A percentile compares a stretch with the other conserved stretches of the same genome.
These are phyloP conservation scores for Aspergillus cavernicola DNA, from an alignment of 495 filamentous ascomycete species.

Conservation along the genomic window DNA sequence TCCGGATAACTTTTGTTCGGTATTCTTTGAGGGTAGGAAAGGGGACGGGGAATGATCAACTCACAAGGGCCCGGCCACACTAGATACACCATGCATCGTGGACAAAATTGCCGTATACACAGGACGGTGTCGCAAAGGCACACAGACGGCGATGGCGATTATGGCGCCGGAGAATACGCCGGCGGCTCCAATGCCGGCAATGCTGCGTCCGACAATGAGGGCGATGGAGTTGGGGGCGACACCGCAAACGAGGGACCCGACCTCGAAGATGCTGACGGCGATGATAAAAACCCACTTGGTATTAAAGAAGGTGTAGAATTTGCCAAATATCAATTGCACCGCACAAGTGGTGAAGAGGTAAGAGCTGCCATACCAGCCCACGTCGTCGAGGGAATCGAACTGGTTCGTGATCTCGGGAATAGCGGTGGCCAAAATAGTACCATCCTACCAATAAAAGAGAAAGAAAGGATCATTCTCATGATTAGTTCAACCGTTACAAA, in stretches of 20 bases:
- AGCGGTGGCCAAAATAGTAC: background rate
- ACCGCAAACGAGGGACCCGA: conserved; percentile 68
- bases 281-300: conserved; percentile 36
- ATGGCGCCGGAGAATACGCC: no score
- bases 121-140: no score
- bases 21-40: no score
- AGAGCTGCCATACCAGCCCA: conserved; percentile 49
- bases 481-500: no score
- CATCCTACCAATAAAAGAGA: no score
- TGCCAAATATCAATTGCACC: conserved; percentile 44
- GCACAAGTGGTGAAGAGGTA: conserved; percentile 42
- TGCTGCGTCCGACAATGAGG: conserved; percentile 72
- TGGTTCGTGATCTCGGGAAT: conserved; percentile 24
- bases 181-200: conserved; percentile 50
- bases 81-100: no score
- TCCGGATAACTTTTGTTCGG: no score
- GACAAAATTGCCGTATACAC: no score
- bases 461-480: no score
- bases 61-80: no score
- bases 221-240: conserved; percentile 62
- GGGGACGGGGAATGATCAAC: no score
- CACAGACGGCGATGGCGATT: no score
- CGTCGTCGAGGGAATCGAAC: conserved; percentile 29
- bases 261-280: conserved; percentile 54
- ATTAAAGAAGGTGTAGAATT: conserved; percentile 42